Conservation (phyloP, 768 basidiomycete species). For the Chalciporus piperatus region DNA sequence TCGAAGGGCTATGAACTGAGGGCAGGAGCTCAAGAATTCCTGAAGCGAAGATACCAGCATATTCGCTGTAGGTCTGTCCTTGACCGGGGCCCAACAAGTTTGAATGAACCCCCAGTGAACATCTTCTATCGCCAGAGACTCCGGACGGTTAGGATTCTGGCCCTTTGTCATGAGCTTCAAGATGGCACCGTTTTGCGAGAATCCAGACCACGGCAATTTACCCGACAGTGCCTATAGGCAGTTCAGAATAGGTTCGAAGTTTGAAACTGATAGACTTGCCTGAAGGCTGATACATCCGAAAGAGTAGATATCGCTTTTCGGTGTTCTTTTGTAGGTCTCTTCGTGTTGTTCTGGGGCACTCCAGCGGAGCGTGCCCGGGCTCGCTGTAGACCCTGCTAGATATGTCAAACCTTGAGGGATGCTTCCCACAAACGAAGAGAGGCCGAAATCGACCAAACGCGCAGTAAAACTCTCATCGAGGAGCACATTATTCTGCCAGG, state of each 20-base stretch:
- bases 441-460: conserved; percentile 42
- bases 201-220: conserved; percentile 7
- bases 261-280: neutral
- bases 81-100: neutral
- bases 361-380: conserved; percentile 37
- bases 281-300: conserved; percentile 32
- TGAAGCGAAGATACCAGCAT: too few relatives aligned
- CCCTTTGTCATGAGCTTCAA: neutral
- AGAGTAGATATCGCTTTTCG: conserved; percentile 14
- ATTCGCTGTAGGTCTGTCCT: neutral
- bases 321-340: neutral
- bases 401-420: neutral
- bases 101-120: conserved; percentile 9
- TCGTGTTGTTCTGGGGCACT: conserved; percentile 34
- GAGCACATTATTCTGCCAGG: conserved; percentile 6
- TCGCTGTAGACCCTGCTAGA: conserved; percentile 28
- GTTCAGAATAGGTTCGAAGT: too few relatives aligned
- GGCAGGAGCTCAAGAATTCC: too few relatives aligned
- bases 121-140: neutral
- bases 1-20: too few relatives aligned
- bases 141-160: conserved; percentile 3
- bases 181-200: too few relatives aligned
- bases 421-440: conserved; percentile 19
- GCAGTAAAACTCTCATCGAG: conserved; percentile 24
- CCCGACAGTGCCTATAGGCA: conserved; percentile 8